Evolutionary conservation across 2,329 filamentous ascomycete genomes (phyloP), one percentile per base, ranked within the genome.

Genomic region (Pseudogymnoascus sp.): DNA sequence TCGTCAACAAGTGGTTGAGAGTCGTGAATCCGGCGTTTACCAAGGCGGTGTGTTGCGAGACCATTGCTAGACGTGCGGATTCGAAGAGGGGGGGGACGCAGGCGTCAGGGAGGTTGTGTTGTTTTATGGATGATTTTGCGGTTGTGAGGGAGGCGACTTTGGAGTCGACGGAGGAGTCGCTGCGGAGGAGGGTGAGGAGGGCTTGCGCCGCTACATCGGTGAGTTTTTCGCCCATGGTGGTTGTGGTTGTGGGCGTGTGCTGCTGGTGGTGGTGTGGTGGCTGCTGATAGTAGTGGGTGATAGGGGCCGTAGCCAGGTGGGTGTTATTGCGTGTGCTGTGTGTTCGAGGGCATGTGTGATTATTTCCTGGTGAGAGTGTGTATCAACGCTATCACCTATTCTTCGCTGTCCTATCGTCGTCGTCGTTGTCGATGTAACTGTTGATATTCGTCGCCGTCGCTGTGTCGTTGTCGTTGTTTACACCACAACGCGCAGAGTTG

Each of bases 81-180:
- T 97, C 91, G 76, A 96, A 96, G 67, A 96, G 85, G 64, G 85
- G 80, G 26, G 85, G 77, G 69, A 96, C 83, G 70, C 82, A 84
- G 63, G 77, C 76, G 68, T 96, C 91, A 66, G 91, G 91, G 54
- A 96, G 90, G 78, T 92, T 92, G 74, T 90, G 88, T 76, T 96
- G 92, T 76, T 96, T 96, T 80, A 96, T 96, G 74, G 86, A 85
- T 47, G 90, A 92, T 77, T 96, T 96, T 76, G 93, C 80, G 71
- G 80, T 81, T 65, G 86, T 90, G 69, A 96, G 84, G 62, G 84
- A 83, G 67, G 85, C 80, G 67, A 91, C 82, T 73, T 92, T 92
- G 61, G 81, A 77, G 71, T 93, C 89, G 69, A 90, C 79, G 60
- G 85, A 81, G 39, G 83, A 81, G 69, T 90, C 88, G 69, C 84